A percentile compares a stretch with the other conserved stretches of the same genome.
phyloP scores from a whole-genome alignment of 345 rosid genomes.

The Heritiera littoralis region DNA sequence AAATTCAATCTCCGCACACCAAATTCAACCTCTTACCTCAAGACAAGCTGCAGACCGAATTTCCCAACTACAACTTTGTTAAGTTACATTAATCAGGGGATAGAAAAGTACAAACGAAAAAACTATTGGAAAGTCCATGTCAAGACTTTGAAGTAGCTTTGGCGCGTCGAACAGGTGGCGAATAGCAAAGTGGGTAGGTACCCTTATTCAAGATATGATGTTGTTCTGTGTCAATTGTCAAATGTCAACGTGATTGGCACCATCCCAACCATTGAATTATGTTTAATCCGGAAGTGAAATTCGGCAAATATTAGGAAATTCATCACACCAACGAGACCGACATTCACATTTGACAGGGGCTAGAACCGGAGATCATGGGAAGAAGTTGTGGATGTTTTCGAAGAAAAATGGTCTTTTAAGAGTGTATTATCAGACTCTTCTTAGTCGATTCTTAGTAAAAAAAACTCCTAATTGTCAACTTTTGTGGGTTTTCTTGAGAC shows the following conservation, averaged over 20 bases:
- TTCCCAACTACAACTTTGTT: not conserved
- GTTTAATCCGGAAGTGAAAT: not conserved
- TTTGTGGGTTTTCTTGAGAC: not conserved
- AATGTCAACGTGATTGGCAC: slow-evolving; percentile 14
- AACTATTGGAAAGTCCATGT: not conserved
- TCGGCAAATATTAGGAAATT: slow-evolving; percentile 4
- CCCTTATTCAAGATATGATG: not conserved
- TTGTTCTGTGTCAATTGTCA: not conserved
- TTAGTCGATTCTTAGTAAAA: not conserved
- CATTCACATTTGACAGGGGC: not conserved
- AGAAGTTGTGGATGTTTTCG: not conserved
- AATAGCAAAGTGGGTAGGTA: slow-evolving; percentile 9
- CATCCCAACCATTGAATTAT: not conserved
- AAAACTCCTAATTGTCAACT: not conserved
- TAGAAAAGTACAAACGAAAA: not conserved
- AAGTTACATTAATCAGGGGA: not conserved
- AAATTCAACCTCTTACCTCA: too few species aligned
- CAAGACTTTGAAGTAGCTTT: slow-evolving; percentile 5
- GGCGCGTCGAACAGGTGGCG: not conserved
- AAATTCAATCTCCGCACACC: too few species aligned
- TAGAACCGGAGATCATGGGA: not conserved
- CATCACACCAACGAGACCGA: slow-evolving; percentile 4
- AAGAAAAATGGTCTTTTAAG: not conserved
- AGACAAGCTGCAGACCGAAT: not conserved
- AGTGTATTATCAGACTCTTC: not conserved